Evolutionary conservation across 495 filamentous ascomycete genomes (phyloP), one percentile per base, ranked within the genome.

Genomic region (Jackrogersella multiformis): DNA sequence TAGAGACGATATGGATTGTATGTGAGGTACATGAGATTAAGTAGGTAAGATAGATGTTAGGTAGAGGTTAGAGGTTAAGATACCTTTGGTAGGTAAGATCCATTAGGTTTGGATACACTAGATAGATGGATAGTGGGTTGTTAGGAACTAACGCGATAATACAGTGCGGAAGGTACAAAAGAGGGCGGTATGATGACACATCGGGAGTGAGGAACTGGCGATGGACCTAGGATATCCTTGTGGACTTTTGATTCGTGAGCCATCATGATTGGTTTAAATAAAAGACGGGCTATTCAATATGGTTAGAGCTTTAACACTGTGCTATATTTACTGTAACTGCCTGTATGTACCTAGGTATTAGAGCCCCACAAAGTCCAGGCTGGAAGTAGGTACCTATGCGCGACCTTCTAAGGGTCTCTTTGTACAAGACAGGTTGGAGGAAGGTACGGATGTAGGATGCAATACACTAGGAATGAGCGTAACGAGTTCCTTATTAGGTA

Each of bases 211-310:
- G 34, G 49, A 18, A 49, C 24, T 49, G 18, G 49, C 4, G 66
- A 64, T 55, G 66, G 49, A 69, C 66, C n/a, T n/a, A n/a, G n/a
- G n/a, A n/a, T n/a, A n/a, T n/a, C 66, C 61, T 52, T 64, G 66
- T 39, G 36, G 41, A 41, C 26, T 38, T 21, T 32, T 24, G 42
- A 49, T 23, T 24, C 21, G 49, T 61, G 26, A 69, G 21, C 6
- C 26, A 18, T 39, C 9, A 10, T 30, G 51, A 69, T 69, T 69
- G 61, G 66, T 38, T 26, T 28, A 23, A 64, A 36, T 10, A 28
- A 18, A 51, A 26, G 30, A 28, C 23, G 1, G 21, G 35, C 30
- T 55, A 12, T 64, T 52, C 16, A 56, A 64, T 64, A 4, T 8
- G 41, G 66, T 44, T 54, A 58, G 45, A 24, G 39, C 10, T 1